phyloP scores from a whole-genome alignment of 106 monocot species.

The Dendrobium catenatum region DNA sequence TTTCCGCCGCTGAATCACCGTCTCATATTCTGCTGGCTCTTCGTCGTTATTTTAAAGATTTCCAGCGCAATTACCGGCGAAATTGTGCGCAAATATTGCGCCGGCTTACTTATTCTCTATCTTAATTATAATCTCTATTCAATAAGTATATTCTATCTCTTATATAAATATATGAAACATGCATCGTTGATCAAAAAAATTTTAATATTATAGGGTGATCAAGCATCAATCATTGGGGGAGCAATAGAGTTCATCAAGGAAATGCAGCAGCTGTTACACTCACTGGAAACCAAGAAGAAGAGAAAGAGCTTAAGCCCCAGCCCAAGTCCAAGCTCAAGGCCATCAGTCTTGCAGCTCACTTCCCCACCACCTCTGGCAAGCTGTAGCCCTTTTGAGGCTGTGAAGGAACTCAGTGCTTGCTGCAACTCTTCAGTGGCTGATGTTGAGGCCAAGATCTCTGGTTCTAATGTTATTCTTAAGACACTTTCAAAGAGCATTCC shows the following conservation, averaged over 20 bases:
- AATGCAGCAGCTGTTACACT: slow-evolving; percentile 52
- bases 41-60: too few species aligned
- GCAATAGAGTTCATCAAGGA: slow-evolving; percentile 95
- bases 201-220: slow-evolving; percentile 47
- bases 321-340: slow-evolving; percentile 39
- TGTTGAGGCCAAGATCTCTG: slow-evolving; percentile 84
- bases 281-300: slow-evolving; percentile 70
- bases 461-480: slow-evolving; percentile 61
- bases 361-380: slow-evolving; percentile 10
- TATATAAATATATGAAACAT: too few species aligned
- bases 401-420: slow-evolving; percentile 56
- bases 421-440: slow-evolving; percentile 72
- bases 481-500: slow-evolving; percentile 61
- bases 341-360: slow-evolving; percentile 5
- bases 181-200: neutral
- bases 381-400: slow-evolving; percentile 1
- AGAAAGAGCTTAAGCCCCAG: slow-evolving; percentile 54
- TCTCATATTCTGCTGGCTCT: too few species aligned
- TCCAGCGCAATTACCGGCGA: too few species aligned
- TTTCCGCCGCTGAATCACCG: too few species aligned
- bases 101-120: too few species aligned
- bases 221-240: slow-evolving; percentile 91
- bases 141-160: too few species aligned
- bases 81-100: too few species aligned
- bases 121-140: too few species aligned